These are phyloP conservation scores for Neopestalotiopsis sp. DNA, from an alignment of 2,329 filamentous ascomycete genomes.

Conservation along the genomic window DNA sequence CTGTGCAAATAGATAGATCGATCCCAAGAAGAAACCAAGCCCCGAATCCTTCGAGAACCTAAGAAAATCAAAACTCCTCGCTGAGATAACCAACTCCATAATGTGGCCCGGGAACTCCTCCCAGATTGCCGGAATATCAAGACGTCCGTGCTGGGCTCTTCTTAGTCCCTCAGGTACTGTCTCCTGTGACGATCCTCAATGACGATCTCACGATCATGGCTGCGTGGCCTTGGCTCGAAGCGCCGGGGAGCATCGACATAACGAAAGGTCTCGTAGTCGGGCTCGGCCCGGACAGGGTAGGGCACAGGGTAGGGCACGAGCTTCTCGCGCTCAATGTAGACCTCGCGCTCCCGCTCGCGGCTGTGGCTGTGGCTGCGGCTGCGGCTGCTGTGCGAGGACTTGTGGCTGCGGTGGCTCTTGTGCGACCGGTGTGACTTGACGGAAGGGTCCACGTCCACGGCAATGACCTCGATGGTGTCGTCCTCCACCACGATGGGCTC, in stretches of 20 bases:
- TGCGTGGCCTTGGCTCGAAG: conserved; percentile 39
- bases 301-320: conserved; percentile 47
- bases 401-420: conserved; percentile 29
- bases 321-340: conserved; percentile 57
- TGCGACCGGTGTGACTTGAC: conserved; percentile 27
- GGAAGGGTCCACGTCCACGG: conserved; percentile 46
- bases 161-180: conserved; percentile 34
- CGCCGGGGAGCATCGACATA: conserved; percentile 56
- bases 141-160: not conserved
- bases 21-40: not conserved
- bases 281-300: conserved; percentile 41
- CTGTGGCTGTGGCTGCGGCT: conserved; percentile 33
- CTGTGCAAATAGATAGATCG: not conserved
- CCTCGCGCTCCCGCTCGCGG: conserved; percentile 51
- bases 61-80: not conserved
- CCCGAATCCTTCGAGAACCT: not conserved
- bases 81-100: not conserved
- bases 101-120: not conserved
- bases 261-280: conserved; percentile 54
- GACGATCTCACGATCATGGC: conserved; percentile 35
- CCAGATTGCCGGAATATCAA: not conserved
- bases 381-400: conserved; percentile 31
- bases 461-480: conserved; percentile 46
- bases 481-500: conserved; percentile 27
- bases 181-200: conserved; percentile 37